Evolutionary conservation across 2,329 filamentous ascomycete genomes (phyloP).

Genomic region (Xylariaceae sp.): DNA sequence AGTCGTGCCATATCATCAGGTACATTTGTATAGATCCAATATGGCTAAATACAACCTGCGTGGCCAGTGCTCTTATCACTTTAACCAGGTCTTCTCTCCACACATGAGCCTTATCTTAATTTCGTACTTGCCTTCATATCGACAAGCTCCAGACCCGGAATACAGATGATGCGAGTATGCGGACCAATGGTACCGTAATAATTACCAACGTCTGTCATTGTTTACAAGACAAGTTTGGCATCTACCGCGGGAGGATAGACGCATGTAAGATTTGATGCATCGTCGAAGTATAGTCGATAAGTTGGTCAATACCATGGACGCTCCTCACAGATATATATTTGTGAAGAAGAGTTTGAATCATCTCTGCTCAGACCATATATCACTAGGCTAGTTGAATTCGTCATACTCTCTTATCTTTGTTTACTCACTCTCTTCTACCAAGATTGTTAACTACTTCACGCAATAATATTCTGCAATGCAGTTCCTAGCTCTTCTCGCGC

Average conservation of each 20-base stretch:
- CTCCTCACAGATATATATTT: conserved; percentile 12
- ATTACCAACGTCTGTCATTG: conserved; percentile 22
- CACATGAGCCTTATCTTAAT: conserved; percentile 12
- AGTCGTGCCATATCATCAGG: conserved; percentile 9
- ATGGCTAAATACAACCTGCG: conserved; percentile 26
- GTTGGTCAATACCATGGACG: background rate
- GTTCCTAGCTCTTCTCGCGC: conserved; percentile 17
- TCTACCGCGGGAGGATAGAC: background rate
- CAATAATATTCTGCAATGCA: conserved; percentile 15
- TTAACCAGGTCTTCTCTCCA: conserved; percentile 16
- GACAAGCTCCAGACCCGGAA: conserved; percentile 5
- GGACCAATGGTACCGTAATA: conserved; percentile 19
- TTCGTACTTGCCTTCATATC: conserved; percentile 1
- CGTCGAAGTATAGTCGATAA: background rate
- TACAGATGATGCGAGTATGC: conserved; percentile 14
- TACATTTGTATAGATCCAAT: conserved; percentile 21
- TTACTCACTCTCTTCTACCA: no score
- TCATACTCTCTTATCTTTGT: no score
- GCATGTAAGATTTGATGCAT: conserved; percentile 3
- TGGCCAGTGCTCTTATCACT: conserved; percentile 11
- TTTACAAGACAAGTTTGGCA: conserved; percentile 4
- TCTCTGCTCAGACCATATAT: background rate
- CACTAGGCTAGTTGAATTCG: background rate
- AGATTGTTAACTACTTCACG: background rate
- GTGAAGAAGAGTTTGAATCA: background rate